Base-by-base conservation (phyloP, 192 early-diverging fungal genomes). In the Coemansia sp. region DNA sequence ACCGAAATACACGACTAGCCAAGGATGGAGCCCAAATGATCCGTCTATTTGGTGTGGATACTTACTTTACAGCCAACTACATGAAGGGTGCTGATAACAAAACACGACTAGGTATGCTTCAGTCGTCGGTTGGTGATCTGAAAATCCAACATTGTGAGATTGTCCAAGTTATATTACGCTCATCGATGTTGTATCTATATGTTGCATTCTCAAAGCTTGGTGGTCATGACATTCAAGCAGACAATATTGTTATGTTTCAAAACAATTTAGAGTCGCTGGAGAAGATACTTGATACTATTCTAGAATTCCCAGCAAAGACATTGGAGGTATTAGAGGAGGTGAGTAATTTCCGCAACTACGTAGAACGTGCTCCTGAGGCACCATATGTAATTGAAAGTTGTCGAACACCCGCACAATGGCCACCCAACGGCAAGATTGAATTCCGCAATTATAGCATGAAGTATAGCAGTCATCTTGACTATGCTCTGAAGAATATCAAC, bases 401-500 rank as follows among this genome's bases (percentile, higher is more conserved):
- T 10, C 7, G 69, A 8, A 63, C 79, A 16, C 7, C 64, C 0
- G 29, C 27, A 13, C 17, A 56, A 5, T 80, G 78, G 78, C 78
- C 78, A 13, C 7, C 29, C 3, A 3, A 29, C 2, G 78, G 78
- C 8, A 33, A 56, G 13, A 63, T 80, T 16, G 78, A 75, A 37
- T 80, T 80, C 63, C 35, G 39, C 44, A 42, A 73, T 42, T 79
- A 64, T 61, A 68, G 61, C 34, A 59, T 74, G 68, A 45, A 41
- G 2, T 79, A 79, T 16, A 53, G 27, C 10, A 14, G 37, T 3
- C 64, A 68, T 40, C 56, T 74, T 51, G 64, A 63, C 14, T 42
- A 10, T 11, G 82, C 77, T 3, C 68, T 89, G 1, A 53, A 71
- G 1, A 62, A 81, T 9, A 46, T 88, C 3, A 79, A 78, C 14